A percentile compares a stretch with the other conserved stretches of the same genome.
phyloP scores from a whole-genome alignment of 1,139 yeast genomes.

The Debaryomycetaceae sp. region DNA sequence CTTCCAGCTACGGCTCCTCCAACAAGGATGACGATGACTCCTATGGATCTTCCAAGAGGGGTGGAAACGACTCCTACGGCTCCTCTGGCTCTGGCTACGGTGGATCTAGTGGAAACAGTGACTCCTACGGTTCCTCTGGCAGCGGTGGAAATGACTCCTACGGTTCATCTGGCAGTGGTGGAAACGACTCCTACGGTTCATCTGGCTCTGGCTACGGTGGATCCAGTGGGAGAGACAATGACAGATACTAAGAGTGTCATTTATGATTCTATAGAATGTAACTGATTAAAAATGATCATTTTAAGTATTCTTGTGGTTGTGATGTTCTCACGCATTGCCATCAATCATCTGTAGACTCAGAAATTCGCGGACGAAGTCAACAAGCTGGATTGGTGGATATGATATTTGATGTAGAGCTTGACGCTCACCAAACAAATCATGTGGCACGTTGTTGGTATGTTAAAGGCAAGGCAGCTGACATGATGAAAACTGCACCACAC shows the following conservation, averaged over 20 bases:
- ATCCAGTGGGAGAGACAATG: slow-evolving; percentile 5
- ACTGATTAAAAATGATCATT: not conserved
- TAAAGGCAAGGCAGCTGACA: too few relatives aligned
- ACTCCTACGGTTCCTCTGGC: slow-evolving; percentile 15
- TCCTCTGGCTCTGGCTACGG: slow-evolving; percentile 12
- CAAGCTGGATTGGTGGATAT: too few relatives aligned
- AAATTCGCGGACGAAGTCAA: too few relatives aligned
- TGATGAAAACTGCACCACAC: too few relatives aligned
- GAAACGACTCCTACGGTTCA: slow-evolving; percentile 15
- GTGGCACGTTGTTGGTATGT: too few relatives aligned
- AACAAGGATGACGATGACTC: slow-evolving; percentile 13
- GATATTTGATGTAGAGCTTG: too few relatives aligned
- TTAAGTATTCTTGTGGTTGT: not conserved
- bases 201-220: not conserved
- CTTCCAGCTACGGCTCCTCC: slow-evolving; percentile 16
- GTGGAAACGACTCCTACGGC: slow-evolving; percentile 16
- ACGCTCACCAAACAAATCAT: too few relatives aligned
- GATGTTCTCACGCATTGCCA: too few relatives aligned
- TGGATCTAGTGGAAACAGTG: slow-evolving; percentile 5
- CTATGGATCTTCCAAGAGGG: slow-evolving; percentile 17
- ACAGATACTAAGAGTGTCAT: slow-evolving; percentile 1
- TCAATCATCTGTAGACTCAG: too few relatives aligned
- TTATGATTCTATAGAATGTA: not conserved
- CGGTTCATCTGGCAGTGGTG: slow-evolving; percentile 8
- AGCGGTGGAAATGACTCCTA: slow-evolving; percentile 11